Evolutionary conservation across 164 flowering plant species (phyloP), one percentile per base, ranked within the genome.

Genomic region (Sedum album): DNA sequence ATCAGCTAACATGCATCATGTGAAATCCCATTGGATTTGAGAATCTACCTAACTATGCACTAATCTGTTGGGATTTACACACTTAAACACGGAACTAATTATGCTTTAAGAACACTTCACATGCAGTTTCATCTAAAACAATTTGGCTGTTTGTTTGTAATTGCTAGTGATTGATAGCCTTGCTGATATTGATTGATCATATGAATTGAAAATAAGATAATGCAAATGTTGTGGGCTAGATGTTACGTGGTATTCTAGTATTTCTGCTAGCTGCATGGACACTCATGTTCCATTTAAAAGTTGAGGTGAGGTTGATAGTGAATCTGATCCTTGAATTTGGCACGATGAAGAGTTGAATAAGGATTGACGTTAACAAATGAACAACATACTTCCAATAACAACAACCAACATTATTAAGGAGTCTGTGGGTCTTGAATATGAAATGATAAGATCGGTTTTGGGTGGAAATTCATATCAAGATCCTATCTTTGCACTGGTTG

Each of bases 381-480:
- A 15, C 48, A 17, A 44, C 48, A 44, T 7, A 18, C 60, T 55
- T 57, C 62, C 4, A 5, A 69, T 53, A 57, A 67, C 73, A 76
- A 79, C 79, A 65, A 79, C 82, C 82, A 76, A 55, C 79, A 79
- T 69, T 77, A 79, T 76, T 79, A 70, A 77, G 65, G 66, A 31
- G 68, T 44, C 73, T 74, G 81, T 70, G 82, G 82, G 76, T 77
- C 82, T 68, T 26, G 41, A n/a, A 36, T 11, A 28, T 66, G 11
- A 41, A 25, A 39, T 17, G 20, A 66, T 25, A 5, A 11, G 6
- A 65, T 21, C 11, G 6, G 2, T 35, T 3, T 35, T 35, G 38
- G 38, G 38, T 7, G 7, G 38, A 35, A 35, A 35, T n/a, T n/a
- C n/a, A n/a, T n/a, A n/a, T n/a, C n/a, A n/a, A n/a, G n/a, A 35